phyloP scores from a whole-genome alignment of 306 rosid species.

The Medicago lupulina region DNA sequence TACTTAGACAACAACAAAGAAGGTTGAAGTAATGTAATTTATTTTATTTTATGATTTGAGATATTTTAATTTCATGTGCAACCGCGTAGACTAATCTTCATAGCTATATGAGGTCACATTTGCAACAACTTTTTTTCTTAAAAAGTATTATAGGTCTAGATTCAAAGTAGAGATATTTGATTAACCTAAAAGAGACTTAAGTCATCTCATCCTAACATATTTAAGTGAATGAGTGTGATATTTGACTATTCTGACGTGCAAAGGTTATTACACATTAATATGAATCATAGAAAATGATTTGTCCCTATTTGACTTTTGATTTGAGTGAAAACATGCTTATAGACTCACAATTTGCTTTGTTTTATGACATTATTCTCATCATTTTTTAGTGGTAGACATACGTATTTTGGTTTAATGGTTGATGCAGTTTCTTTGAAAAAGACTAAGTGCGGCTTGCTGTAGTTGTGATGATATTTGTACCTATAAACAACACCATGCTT shows the following conservation, averaged over 20 bases:
- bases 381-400: constrained; percentile 15
- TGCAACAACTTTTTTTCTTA: not conserved
- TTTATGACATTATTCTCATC: not conserved
- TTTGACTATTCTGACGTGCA: not conserved
- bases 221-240: not conserved
- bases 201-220: not conserved
- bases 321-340: not conserved
- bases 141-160: not conserved
- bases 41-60: not conserved
- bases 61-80: not conserved
- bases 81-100: not conserved
- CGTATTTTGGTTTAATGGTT: constrained; percentile 11
- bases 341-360: constrained; percentile 23
- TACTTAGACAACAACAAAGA: not conserved
- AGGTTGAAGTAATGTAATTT: not conserved
- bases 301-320: not conserved
- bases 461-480: not conserved
- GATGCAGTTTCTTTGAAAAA: not conserved
- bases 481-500: not conserved
- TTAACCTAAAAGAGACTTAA: not conserved
- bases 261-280: constrained; percentile 24
- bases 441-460: constrained; percentile 20
- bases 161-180: not conserved
- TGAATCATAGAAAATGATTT: constrained; percentile 17
- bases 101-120: not conserved